phyloP scores from a whole-genome alignment of 805 yeast species.

The Komagataella pastoris region DNA sequence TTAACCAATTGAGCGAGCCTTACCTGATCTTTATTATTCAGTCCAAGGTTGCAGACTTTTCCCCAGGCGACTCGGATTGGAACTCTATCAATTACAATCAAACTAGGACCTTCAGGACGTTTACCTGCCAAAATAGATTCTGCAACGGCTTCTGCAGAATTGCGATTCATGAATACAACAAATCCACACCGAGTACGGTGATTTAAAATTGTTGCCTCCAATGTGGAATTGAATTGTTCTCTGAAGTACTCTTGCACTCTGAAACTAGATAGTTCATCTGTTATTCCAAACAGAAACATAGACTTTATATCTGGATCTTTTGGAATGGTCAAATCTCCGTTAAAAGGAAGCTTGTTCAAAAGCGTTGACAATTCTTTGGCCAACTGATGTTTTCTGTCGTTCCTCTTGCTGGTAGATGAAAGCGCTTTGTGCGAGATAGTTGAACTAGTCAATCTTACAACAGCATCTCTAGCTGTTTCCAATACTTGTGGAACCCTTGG shows the following conservation, averaged over 20 bases:
- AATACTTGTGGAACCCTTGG: slow-evolving; percentile 14
- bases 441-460: slow-evolving; percentile 21
- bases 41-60: slow-evolving; percentile 26
- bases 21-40: slow-evolving; percentile 26
- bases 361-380: slow-evolving; percentile 36
- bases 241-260: slow-evolving; percentile 36
- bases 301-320: slow-evolving; percentile 30
- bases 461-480: slow-evolving; percentile 26
- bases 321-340: slow-evolving; percentile 34
- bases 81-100: slow-evolving; percentile 19
- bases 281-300: slow-evolving; percentile 67
- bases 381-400: slow-evolving; percentile 1
- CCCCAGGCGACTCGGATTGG: slow-evolving; percentile 50
- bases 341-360: slow-evolving; percentile 52
- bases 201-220: slow-evolving; percentile 34
- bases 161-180: slow-evolving; percentile 35
- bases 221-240: slow-evolving; percentile 23
- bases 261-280: slow-evolving; percentile 53
- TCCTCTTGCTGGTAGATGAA: not conserved
- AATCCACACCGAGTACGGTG: slow-evolving; percentile 56
- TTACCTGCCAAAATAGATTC: slow-evolving; percentile 6
- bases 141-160: slow-evolving; percentile 36
- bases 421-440: not conserved
- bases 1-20: slow-evolving; percentile 36
- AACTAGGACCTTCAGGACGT: slow-evolving; percentile 14